phyloP scores from a whole-genome alignment of 345 rosid species.

The Eucalyptus globulus region DNA sequence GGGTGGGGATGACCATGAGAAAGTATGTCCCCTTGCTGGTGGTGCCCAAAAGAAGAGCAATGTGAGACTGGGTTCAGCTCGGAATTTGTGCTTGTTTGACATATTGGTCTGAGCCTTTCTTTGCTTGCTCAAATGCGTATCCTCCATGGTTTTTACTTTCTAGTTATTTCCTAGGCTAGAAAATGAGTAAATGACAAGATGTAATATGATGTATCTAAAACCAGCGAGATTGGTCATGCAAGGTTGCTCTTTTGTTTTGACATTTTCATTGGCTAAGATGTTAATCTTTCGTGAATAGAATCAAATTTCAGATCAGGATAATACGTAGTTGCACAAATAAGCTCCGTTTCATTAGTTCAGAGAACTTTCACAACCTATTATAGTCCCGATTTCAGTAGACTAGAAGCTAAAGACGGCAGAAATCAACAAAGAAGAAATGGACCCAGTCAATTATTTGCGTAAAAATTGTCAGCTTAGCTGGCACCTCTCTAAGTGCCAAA shows the following conservation, averaged over 20 bases:
- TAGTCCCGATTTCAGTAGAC: not conserved
- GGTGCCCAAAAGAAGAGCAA: conserved; percentile 7
- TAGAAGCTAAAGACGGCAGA: not conserved
- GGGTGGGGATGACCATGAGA: conserved; percentile 9
- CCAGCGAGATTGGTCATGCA: not conserved
- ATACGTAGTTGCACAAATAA: not conserved
- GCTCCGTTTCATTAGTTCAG: not conserved
- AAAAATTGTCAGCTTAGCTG: not conserved
- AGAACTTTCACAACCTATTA: not conserved
- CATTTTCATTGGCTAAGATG: not conserved
- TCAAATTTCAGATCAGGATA: not conserved
- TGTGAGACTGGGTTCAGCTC: not conserved
- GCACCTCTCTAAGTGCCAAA: not conserved
- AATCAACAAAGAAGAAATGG: not conserved
- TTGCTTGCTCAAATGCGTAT: not conserved
- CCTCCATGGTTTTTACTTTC: not conserved
- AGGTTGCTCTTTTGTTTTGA: not conserved
- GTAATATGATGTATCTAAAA: not conserved
- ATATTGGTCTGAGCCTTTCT: not conserved
- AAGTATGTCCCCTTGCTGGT: conserved; percentile 16
- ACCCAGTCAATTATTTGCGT: not conserved
- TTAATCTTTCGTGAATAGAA: not conserved
- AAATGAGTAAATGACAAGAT: not conserved
- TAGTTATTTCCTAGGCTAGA: not conserved
- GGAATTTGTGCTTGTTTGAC: not conserved